phyloP scores from a whole-genome alignment of 1,284 basidiomycete species.

The Tylopilus sp. region DNA sequence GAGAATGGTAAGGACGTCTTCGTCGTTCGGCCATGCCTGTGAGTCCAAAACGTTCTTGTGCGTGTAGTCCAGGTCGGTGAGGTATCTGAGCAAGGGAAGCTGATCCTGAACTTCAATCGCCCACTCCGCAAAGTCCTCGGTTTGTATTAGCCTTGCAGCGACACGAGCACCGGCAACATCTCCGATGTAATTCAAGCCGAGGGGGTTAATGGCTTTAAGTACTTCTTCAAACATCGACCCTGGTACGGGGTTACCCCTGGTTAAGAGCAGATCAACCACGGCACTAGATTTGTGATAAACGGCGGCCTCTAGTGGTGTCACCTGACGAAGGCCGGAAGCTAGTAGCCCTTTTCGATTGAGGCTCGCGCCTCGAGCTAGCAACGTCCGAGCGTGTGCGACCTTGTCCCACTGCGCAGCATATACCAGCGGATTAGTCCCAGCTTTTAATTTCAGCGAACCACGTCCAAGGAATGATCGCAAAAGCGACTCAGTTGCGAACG shows the following conservation, averaged over 20 bases:
- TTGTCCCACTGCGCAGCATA: constrained; percentile 10
- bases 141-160: not conserved
- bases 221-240: not conserved
- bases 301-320: not conserved
- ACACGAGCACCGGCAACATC: not conserved
- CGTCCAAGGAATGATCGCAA: constrained; percentile 5
- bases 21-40: not conserved
- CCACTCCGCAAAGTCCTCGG: not conserved
- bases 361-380: not conserved
- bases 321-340: not conserved
- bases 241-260: not conserved
- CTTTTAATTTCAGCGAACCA: not conserved
- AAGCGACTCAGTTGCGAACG: constrained; percentile 1
- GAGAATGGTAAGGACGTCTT: not conserved
- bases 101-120: not conserved
- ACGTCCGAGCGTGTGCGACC: constrained; percentile 7
- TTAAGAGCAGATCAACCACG: not conserved
- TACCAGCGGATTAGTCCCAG: constrained; percentile 10
- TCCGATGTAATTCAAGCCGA: not conserved
- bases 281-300: not conserved
- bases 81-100: not conserved
- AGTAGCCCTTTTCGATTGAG: constrained; percentile 8
- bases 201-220: too few species aligned
- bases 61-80: not conserved
- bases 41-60: not conserved